phyloP scores from a whole-genome alignment of 495 filamentous ascomycete genomes.

The Cercophora samala region DNA sequence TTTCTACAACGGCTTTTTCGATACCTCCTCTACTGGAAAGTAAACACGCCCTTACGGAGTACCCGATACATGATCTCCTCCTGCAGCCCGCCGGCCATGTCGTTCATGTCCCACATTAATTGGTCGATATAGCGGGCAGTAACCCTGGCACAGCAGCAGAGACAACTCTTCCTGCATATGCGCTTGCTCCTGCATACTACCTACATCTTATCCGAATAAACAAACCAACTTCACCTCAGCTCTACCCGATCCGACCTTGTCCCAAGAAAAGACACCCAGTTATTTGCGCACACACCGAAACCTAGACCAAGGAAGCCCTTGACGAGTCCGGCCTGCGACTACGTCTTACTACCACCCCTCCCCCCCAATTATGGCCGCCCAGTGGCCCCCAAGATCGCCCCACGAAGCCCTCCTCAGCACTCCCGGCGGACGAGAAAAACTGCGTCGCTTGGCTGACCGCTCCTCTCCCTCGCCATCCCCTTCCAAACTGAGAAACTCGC shows the following conservation, averaged over 20 bases:
- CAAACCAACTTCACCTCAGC: background rate
- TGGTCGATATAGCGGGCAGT: conserved; percentile 26
- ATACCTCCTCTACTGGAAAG: background rate
- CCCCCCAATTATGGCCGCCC: conserved; percentile 35
- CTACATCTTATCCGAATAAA: background rate
- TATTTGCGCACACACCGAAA: background rate
- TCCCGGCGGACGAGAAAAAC: conserved; percentile 69
- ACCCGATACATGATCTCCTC: conserved; percentile 6
- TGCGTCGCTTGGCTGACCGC: conserved; percentile 61
- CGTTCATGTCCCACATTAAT: conserved; percentile 30
- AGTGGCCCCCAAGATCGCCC: conserved; percentile 87
- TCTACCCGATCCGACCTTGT: background rate
- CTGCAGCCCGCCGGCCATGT: conserved; percentile 28
- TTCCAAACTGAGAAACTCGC: conserved; percentile 30
- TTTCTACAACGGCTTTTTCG: conserved; percentile 1
- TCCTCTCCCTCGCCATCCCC: conserved; percentile 65
- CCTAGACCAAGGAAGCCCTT: background rate
- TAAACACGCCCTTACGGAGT: conserved; percentile 4
- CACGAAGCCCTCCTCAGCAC: conserved; percentile 80
- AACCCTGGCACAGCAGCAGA: conserved; percentile 2
- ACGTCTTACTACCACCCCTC: background rate
- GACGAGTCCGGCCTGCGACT: background rate
- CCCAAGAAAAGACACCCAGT: background rate
- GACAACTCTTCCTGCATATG: conserved; percentile 3
- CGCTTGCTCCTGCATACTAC: background rate